Conservation (phyloP, 202 grass and related monocot species). For the Schoenoplectus tabernaemontani region DNA sequence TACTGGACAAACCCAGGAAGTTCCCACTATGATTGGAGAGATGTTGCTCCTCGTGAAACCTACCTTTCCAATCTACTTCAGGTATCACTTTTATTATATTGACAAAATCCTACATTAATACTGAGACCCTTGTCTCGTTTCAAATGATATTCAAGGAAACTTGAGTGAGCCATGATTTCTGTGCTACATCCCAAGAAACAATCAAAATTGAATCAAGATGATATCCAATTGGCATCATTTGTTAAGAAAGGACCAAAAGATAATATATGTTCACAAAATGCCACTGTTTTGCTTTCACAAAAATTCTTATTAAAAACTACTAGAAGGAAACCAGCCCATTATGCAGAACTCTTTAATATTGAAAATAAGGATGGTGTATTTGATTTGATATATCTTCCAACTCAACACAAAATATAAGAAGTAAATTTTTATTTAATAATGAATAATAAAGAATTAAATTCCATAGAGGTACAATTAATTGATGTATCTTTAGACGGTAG, state of each 20-base stretch:
- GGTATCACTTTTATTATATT: conserved; percentile 24
- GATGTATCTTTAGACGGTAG: no score
- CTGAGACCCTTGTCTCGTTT: neutral
- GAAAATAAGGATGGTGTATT: no score
- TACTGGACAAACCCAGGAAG: conserved; percentile 66
- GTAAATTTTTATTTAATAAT: no score
- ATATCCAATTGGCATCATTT: neutral
- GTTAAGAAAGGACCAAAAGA: neutral
- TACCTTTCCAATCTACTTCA: conserved; percentile 60
- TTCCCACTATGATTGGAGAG: conserved; percentile 75
- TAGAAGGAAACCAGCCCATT: no score
- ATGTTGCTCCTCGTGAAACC: conserved; percentile 43
- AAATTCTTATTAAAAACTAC: neutral
- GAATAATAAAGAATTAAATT: no score
- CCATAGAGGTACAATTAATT: no score
- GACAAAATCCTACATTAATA: neutral
- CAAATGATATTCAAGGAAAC: neutral
- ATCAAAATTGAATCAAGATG: neutral
- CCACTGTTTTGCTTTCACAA: neutral
- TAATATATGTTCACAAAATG: neutral
- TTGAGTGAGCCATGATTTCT: neutral
- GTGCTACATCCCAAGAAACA: neutral
- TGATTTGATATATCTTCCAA: no score
- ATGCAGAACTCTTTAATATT: no score
- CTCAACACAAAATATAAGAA: no score